These are phyloP conservation scores for Erodium trifolium DNA, from an alignment of 441 rosid genomes.

Conservation along the genomic window DNA sequence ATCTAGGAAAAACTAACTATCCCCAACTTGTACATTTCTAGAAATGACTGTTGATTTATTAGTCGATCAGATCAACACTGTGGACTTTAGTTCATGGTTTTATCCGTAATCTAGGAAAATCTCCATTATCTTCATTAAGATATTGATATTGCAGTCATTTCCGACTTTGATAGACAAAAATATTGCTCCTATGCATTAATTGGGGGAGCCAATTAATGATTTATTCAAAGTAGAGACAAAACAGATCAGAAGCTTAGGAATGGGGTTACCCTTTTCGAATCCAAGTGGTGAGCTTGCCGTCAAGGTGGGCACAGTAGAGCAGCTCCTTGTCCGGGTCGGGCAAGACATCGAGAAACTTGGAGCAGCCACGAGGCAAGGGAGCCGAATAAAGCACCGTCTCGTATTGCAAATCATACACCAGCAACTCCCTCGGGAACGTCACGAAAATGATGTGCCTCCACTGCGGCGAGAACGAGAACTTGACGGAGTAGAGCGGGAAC, in stretches of 20 bases:
- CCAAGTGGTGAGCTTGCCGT: constrained; percentile 93
- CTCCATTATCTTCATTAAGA: too few species aligned
- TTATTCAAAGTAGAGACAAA: constrained; percentile 24
- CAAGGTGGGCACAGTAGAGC: constrained; percentile 79
- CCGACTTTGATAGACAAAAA: neutral
- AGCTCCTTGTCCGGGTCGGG: constrained; percentile 74
- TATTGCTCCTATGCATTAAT: too few species aligned
- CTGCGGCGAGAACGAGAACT: constrained; percentile 70
- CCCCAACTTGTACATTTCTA: too few species aligned
- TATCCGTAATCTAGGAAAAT: too few species aligned
- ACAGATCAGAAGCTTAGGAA: constrained; percentile 15
- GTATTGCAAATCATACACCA: constrained; percentile 82
- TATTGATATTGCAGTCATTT: neutral
- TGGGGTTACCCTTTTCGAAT: constrained; percentile 70
- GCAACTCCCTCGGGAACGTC: constrained; percentile 82
- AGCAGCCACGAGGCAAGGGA: constrained; percentile 77
- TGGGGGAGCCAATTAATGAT: neutral
- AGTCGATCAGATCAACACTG: too few species aligned
- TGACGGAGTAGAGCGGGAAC: constrained; percentile 56
- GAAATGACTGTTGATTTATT: too few species aligned
- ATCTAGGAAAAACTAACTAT: too few species aligned
- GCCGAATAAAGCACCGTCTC: constrained; percentile 50
- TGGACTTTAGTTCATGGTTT: too few species aligned
- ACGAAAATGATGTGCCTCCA: constrained; percentile 74
- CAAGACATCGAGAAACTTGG: constrained; percentile 75